Percentiles rank a stretch among this genome's conserved stretches.
Conservation (phyloP, 169 alveolate genomes). For the Plasmodium fragile region DNA sequence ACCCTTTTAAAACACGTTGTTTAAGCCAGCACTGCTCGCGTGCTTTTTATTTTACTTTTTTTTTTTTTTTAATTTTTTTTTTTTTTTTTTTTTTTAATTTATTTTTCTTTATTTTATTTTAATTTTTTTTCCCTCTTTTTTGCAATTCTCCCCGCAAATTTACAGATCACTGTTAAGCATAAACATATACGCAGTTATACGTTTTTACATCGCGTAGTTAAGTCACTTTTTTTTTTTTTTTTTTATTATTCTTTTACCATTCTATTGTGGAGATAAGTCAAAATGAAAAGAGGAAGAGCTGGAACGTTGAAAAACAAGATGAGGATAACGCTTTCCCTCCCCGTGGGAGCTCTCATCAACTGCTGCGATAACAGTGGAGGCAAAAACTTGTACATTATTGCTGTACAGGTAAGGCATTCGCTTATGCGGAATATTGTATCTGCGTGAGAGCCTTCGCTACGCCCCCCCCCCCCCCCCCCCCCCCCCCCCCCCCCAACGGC, state of each 20-base stretch:
- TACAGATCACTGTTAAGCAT: background rate
- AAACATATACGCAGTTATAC: background rate
- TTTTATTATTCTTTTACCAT: background rate
- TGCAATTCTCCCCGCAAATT: background rate
- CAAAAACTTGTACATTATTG: slow-evolving; percentile 97
- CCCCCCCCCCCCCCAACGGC: background rate
- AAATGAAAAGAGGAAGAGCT: slow-evolving; percentile 82
- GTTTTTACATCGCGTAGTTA: background rate
- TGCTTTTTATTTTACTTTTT: background rate
- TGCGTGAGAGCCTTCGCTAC: background rate
- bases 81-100: no score
- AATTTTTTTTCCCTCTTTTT: background rate
- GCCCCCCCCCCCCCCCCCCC: no score
- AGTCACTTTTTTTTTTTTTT: background rate
- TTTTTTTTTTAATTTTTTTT: no score
- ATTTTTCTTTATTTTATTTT: no score
- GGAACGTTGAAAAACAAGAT: slow-evolving; percentile 87
- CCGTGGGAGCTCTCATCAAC: slow-evolving; percentile 98
- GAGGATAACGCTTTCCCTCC: slow-evolving; percentile 95
- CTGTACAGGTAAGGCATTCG: slow-evolving; percentile 91
- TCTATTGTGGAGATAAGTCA: slow-evolving; percentile 11
- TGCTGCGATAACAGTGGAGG: slow-evolving; percentile 99
- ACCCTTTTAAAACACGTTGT: background rate
- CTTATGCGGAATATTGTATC: background rate
- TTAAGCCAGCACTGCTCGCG: background rate